phyloP scores from a whole-genome alignment of 2,329 filamentous ascomycete species.

The Fusarium sp. region DNA sequence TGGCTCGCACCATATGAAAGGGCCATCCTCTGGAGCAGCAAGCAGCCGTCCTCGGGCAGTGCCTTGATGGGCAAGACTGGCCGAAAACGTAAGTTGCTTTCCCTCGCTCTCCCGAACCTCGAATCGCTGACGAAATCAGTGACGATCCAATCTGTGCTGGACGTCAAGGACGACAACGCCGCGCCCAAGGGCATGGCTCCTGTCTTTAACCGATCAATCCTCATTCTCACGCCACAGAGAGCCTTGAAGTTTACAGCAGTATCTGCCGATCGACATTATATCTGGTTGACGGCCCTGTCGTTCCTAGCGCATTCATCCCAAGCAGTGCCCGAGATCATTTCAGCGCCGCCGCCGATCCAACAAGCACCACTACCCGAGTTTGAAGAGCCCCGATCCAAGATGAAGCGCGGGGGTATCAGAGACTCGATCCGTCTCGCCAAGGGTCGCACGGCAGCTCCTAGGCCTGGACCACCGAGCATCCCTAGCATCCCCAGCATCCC shows the following conservation, averaged over 20 bases:
- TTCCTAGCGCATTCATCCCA: constrained; percentile 93
- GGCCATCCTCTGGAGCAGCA: constrained; percentile 97
- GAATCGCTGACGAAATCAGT: constrained; percentile 67
- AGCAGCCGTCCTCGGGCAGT: constrained; percentile 89
- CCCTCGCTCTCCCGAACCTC: constrained; percentile 14
- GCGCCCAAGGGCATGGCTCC: constrained; percentile 75
- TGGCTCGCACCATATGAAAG: constrained; percentile 98
- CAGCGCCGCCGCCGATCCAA: constrained; percentile 60
- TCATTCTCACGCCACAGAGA: constrained; percentile 92
- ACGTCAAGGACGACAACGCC: constrained; percentile 94
- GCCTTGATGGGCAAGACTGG: constrained; percentile 94
- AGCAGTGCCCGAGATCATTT: constrained; percentile 78
- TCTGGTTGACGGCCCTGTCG: constrained; percentile 94
- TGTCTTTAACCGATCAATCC: constrained; percentile 91
- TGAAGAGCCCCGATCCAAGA: constrained; percentile 60
- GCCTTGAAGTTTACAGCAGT: constrained; percentile 94
- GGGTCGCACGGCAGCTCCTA: constrained; percentile 62
- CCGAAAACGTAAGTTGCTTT: constrained; percentile 81
- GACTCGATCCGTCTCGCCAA: constrained; percentile 94
- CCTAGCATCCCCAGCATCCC: constrained; percentile 61
- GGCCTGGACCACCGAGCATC: constrained; percentile 64
- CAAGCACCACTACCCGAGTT: constrained; percentile 62
- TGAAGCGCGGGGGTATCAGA: constrained; percentile 72
- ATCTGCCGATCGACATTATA: constrained; percentile 86
- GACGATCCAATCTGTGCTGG: constrained; percentile 93